phyloP scores from a whole-genome alignment of 2,329 filamentous ascomycete genomes.

The Calonectria honghensis region DNA sequence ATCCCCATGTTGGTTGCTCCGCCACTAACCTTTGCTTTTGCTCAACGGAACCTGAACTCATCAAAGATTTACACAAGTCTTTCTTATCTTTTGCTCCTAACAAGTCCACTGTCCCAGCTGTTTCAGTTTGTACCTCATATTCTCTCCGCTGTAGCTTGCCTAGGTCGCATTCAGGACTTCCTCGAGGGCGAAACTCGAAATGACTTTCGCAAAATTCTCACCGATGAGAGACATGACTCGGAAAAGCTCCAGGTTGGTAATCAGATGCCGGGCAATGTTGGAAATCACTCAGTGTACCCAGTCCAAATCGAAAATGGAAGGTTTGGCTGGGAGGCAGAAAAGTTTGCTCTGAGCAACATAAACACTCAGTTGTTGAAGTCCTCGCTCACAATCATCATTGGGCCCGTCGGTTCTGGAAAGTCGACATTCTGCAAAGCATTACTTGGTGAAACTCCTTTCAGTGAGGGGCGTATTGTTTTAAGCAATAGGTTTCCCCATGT shows the following conservation, averaged over 20 bases:
- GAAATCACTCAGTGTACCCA: not conserved
- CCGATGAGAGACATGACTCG: not conserved
- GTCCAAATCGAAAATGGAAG: slow-evolving; percentile 25
- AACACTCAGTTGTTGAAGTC: slow-evolving; percentile 28
- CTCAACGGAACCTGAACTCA: slow-evolving; percentile 45
- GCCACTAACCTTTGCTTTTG: slow-evolving; percentile 53
- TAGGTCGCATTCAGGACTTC: slow-evolving; percentile 59
- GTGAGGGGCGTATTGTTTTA: slow-evolving; percentile 12
- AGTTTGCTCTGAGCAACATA: slow-evolving; percentile 16
- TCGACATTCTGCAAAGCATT: slow-evolving; percentile 60
- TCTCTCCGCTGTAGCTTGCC: slow-evolving; percentile 55
- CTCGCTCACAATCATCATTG: slow-evolving; percentile 55
- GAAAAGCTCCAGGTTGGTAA: not conserved
- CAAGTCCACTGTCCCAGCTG: slow-evolving; percentile 53
- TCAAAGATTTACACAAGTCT: slow-evolving; percentile 55
- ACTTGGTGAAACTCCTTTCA: slow-evolving; percentile 48
- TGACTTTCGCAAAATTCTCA: slow-evolving; percentile 41
- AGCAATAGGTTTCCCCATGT: slow-evolving; percentile 13
- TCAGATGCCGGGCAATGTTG: too few relatives aligned
- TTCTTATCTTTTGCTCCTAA: slow-evolving; percentile 57
- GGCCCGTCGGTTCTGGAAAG: slow-evolving; percentile 59
- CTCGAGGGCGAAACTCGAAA: slow-evolving; percentile 52
- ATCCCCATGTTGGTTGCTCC: slow-evolving; percentile 59
- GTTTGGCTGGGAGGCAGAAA: slow-evolving; percentile 36
- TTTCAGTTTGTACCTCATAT: slow-evolving; percentile 56